Evolutionary conservation across 2,329 filamentous ascomycete genomes (phyloP).

Genomic region (Colletotrichum cereale): DNA sequence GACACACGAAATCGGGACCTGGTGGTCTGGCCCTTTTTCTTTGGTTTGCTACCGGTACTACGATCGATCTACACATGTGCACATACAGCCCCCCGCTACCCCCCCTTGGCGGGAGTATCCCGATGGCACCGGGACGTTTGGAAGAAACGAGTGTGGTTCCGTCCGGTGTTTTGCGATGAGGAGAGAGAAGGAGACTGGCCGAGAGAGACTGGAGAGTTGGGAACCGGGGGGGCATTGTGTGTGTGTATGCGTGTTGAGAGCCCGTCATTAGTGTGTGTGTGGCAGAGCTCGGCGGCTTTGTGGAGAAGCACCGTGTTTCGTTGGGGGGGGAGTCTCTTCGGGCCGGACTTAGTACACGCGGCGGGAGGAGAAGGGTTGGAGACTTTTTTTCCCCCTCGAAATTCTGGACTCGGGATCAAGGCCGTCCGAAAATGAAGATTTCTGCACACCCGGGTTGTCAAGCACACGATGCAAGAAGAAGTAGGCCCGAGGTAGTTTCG

Average conservation of each 20-base stretch:
- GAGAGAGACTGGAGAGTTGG: not conserved
- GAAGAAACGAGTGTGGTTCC: slow-evolving; percentile 15
- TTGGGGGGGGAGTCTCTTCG: not conserved
- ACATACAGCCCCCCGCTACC: not conserved
- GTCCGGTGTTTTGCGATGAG: not conserved
- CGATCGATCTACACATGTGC: not conserved
- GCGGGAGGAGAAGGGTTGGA: too few relatives aligned
- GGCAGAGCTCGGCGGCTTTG: slow-evolving; percentile 30
- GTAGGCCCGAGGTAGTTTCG: slow-evolving; percentile 31
- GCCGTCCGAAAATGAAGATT: slow-evolving; percentile 24
- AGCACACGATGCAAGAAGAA: not conserved
- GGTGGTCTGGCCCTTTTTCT: not conserved
- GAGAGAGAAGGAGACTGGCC: not conserved
- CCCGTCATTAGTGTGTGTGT: not conserved
- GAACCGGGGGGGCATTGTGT: too few relatives aligned
- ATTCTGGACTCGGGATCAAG: slow-evolving; percentile 25
- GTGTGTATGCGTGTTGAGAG: not conserved
- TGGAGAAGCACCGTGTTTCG: slow-evolving; percentile 26
- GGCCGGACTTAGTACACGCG: too few relatives aligned
- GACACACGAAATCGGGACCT: not conserved
- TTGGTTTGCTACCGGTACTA: not conserved
- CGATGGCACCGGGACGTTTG: not conserved
- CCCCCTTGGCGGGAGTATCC: not conserved
- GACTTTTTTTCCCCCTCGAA: not conserved
- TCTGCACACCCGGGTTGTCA: not conserved